A percentile compares a stretch with the other conserved stretches of the same genome.
These are phyloP conservation scores for Monilinia vaccinii-corymbosi DNA, from an alignment of 2,329 filamentous ascomycete genomes.

Conservation along the genomic window DNA sequence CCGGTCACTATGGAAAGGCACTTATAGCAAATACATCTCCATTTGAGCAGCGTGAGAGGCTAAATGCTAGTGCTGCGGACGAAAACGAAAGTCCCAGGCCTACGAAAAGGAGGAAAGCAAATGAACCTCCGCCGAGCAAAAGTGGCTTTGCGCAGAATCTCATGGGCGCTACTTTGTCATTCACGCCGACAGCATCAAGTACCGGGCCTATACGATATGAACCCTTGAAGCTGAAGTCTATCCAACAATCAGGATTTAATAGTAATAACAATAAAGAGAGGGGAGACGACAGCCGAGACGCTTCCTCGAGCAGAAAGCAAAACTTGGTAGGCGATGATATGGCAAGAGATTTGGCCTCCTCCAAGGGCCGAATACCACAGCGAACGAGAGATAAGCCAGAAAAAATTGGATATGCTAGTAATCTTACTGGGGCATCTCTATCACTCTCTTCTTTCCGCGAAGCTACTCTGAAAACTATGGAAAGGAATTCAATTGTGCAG, in stretches of 20 bases:
- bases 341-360: not conserved
- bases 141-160: slow-evolving; percentile 42
- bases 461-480: not conserved
- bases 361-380: slow-evolving; percentile 2
- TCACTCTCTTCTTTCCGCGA: slow-evolving; percentile 14
- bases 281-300: not conserved
- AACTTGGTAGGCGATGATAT: not conserved
- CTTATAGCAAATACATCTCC: slow-evolving; percentile 50
- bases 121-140: slow-evolving; percentile 35
- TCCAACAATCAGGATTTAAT: slow-evolving; percentile 11
- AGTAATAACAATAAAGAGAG: slow-evolving; percentile 18
- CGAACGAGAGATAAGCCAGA: slow-evolving; percentile 13
- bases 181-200: slow-evolving; percentile 27
- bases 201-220: slow-evolving; percentile 23
- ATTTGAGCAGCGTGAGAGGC: slow-evolving; percentile 47
- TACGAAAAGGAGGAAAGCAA: slow-evolving; percentile 35
- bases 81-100: slow-evolving; percentile 27
- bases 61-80: slow-evolving; percentile 14
- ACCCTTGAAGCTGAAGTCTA: slow-evolving; percentile 13
- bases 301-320: not conserved
- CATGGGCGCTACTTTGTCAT: slow-evolving; percentile 38
- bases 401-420: slow-evolving; percentile 24
- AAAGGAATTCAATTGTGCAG: not conserved
- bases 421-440: slow-evolving; percentile 23
- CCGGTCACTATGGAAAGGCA: slow-evolving; percentile 54